These are phyloP conservation scores for Triadica sebifera DNA, from an alignment of 345 rosid genomes.

Conservation along the genomic window DNA sequence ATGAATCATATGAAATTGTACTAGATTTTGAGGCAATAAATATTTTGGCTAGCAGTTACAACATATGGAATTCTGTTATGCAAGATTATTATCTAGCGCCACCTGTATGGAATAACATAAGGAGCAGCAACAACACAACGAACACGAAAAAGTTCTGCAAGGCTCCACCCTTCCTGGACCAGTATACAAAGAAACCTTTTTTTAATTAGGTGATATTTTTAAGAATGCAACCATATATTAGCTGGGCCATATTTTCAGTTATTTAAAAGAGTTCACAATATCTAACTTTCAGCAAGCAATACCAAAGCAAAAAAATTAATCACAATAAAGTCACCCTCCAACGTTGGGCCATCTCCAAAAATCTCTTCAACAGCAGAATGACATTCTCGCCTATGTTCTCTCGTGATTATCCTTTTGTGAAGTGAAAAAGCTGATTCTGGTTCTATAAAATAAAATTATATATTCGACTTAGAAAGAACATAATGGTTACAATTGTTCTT, in stretches of 20 bases:
- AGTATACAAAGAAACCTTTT: conserved; percentile 14
- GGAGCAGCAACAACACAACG: conserved; percentile 83
- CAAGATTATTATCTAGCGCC: conserved; percentile 14
- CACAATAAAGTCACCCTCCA: conserved; percentile 64
- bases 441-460: conserved; percentile 29
- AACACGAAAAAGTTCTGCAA: conserved; percentile 72
- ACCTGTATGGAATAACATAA: conserved; percentile 94
- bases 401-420: conserved; percentile 40
- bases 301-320: conserved; percentile 92
- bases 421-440: conserved; percentile 27
- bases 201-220: neutral
- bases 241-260: conserved; percentile 2
- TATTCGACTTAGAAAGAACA: neutral
- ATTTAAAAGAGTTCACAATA: conserved; percentile 5
- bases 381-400: conserved; percentile 67
- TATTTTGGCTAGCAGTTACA: neutral
- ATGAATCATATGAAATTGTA: neutral
- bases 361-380: conserved; percentile 45
- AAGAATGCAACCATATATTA: neutral
- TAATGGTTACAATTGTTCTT: neutral
- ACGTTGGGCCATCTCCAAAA: conserved; percentile 46
- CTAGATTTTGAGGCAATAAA: neutral
- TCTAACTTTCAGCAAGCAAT: conserved; percentile 11
- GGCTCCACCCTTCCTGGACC: conserved; percentile 90
- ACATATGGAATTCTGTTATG: neutral